These are phyloP conservation scores for Penicillium salamii DNA, from an alignment of 495 filamentous ascomycete genomes.

Conservation along the genomic window DNA sequence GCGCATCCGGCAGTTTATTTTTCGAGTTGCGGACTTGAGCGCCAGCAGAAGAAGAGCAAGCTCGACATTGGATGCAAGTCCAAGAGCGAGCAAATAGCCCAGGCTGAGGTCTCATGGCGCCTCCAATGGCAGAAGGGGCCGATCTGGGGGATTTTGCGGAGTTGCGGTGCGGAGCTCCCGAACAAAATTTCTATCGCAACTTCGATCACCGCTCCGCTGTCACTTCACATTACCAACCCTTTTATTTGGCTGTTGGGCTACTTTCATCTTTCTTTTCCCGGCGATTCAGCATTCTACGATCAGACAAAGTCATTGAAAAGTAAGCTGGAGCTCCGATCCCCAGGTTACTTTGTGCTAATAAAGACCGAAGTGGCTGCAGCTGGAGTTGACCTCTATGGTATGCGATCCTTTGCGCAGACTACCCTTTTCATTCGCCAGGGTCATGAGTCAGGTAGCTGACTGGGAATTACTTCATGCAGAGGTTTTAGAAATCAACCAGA, in stretches of 20 bases:
- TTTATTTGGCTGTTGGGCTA: background rate
- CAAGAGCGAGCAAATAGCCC: constrained; percentile 36
- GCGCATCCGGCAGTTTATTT: constrained; percentile 50
- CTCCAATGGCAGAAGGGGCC: background rate
- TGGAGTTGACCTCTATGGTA: constrained; percentile 50
- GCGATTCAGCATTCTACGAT: background rate
- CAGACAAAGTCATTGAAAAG: background rate
- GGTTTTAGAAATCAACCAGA: constrained; percentile 69
- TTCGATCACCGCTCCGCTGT: constrained; percentile 12
- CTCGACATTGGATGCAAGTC: constrained; percentile 42
- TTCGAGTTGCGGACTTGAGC: constrained; percentile 29
- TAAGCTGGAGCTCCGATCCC: too few species aligned
- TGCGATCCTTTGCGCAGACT: background rate
- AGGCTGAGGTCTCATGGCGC: background rate
- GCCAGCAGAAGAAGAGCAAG: constrained; percentile 25
- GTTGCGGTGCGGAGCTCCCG: constrained; percentile 26
- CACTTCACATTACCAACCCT: constrained; percentile 1
- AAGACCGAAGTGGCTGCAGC: constrained; percentile 33
- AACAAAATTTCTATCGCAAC: constrained; percentile 23
- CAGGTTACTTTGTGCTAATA: constrained; percentile 17
- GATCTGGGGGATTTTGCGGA: constrained; percentile 19
- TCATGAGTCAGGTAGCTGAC: constrained; percentile 5
- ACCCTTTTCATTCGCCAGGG: too few species aligned
- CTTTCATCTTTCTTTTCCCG: background rate
- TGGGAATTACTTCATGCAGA: constrained; percentile 42